A percentile compares a stretch with the other conserved stretches of the same genome.
phyloP scores from a whole-genome alignment of 2,329 filamentous ascomycete genomes.

The Fusarium setosum region DNA sequence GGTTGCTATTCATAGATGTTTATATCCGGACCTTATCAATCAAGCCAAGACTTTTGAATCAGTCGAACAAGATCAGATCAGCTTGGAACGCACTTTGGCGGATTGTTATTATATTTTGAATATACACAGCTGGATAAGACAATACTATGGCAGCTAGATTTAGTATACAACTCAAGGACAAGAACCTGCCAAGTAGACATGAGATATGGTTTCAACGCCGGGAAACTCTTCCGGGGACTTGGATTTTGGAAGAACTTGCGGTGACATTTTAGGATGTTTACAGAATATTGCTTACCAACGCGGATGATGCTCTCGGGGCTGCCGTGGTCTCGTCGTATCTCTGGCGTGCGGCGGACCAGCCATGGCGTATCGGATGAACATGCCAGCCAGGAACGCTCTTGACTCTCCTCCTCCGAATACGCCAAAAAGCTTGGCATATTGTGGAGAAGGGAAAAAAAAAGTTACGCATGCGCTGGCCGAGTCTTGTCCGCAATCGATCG shows the following conservation, averaged over 20 bases:
- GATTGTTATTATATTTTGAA: no score
- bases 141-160: no score
- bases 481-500: conserved; percentile 2
- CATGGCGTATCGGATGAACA: background rate
- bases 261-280: no score
- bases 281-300: background rate
- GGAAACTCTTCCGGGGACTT: no score
- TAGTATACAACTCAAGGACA: no score
- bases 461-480: background rate
- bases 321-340: background rate
- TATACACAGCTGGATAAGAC: no score
- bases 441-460: background rate
- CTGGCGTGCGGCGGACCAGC: background rate
- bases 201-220: no score
- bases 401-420: background rate
- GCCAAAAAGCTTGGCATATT: background rate
- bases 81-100: background rate
- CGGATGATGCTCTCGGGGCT: background rate
- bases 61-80: no score
- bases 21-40: conserved; percentile 5
- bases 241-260: no score
- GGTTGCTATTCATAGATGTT: conserved; percentile 5
- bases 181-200: no score
- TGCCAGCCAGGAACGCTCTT: background rate
- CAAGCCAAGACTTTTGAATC: conserved; percentile 2